Evolutionary conservation across 2,329 filamentous ascomycete genomes (phyloP).

Genomic region (Colletotrichum australisinense): DNA sequence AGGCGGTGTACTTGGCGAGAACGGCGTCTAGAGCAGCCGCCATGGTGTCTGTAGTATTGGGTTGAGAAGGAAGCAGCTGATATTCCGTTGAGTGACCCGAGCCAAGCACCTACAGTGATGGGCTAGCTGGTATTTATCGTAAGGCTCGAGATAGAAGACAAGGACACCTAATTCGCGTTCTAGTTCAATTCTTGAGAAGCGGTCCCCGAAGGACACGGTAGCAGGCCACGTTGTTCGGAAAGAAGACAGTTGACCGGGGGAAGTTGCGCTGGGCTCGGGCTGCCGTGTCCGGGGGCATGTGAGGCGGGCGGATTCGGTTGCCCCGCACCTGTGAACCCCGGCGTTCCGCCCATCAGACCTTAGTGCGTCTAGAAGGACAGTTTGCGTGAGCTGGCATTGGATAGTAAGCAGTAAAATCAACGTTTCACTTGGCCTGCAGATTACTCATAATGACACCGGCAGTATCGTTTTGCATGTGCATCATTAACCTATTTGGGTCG

Average conservation of each 20-base stretch:
- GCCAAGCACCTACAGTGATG: too few species aligned
- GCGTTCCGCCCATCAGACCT: background rate
- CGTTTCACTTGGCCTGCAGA: background rate
- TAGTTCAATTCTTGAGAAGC: too few species aligned
- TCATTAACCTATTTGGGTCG: background rate
- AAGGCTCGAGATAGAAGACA: background rate
- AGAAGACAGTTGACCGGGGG: background rate
- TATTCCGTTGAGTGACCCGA: background rate
- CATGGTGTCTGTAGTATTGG: background rate
- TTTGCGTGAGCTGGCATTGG: background rate
- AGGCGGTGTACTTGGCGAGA: conserved; percentile 43
- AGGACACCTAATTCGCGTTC: too few species aligned
- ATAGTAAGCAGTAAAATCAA: background rate
- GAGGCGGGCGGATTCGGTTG: background rate
- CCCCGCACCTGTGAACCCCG: conserved; percentile 2
- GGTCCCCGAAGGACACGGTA: conserved; percentile 15
- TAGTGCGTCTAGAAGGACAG: background rate
- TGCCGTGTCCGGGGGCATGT: background rate
- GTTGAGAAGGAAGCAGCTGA: background rate
- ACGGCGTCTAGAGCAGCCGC: conserved; percentile 37
- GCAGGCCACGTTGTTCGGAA: conserved; percentile 23
- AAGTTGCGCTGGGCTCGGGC: background rate
- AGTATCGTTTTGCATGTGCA: background rate
- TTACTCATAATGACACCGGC: background rate
- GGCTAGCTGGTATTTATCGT: background rate